Evolutionary conservation across 208 protist genomes (phyloP), one percentile per base, ranked within the genome.

Genomic region (Acanthamoeba sp.): DNA sequence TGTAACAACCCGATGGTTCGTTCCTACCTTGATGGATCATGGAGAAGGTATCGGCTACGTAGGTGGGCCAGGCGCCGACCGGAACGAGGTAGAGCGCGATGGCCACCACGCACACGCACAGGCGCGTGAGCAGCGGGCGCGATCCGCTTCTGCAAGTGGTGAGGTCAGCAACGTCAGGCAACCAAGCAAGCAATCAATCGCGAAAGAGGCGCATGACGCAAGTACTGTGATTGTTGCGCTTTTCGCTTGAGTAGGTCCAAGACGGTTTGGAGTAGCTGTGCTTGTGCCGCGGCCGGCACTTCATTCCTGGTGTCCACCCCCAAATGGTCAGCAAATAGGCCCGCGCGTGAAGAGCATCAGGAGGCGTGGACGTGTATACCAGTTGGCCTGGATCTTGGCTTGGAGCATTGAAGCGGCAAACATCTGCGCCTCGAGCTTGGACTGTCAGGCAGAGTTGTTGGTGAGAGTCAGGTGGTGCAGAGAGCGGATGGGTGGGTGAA

Each of bases 71-170:
- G 62, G 29, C 62, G 62, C 62, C 62, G 29, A 29, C 29, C 10
- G 62, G 62, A 14, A 71, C 29, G 62, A 71, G 62, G n/a, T 71
- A 36, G 62, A 71, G 29, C 29, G 62, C 62, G 29, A 71, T 71
- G 62, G 62, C 62, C 62, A 71, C 62, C 62, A 71, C 62, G 62
- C 62, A 71, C 62, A 71, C 62, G 62, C 62, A 71, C 62, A 71
- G 62, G 29, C 62, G 62, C 1, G 62, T 71, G 62, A 71, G 27
- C 62, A 71, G 62, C 62, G 62, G 62, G 22, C 62, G 62, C 29
- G 29, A 16, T 7, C 62, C 62, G 12, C 29, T 71, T n/a, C 55
- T 62, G 22, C 2, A 62, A 4, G 22, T 16, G n/a, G 59, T 66
- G 59, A 6, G 3, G n/a, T 36, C n/a, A 14, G 24, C n/a, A 36